Base-by-base conservation (phyloP, 257 asterid genomes). In the Przewalskia tangutica region DNA sequence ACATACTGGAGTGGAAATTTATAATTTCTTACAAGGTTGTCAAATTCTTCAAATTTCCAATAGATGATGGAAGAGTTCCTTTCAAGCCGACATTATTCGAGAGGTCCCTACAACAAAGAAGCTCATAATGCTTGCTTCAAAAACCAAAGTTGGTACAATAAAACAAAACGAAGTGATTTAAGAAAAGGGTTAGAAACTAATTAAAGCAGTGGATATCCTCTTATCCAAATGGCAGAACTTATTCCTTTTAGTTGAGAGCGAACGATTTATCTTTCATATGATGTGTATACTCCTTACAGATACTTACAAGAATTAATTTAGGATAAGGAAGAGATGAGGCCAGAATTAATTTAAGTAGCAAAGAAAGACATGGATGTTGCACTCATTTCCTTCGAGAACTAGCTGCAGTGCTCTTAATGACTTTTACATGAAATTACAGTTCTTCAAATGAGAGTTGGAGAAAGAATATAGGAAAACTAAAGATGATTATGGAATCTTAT, bases 41-140 rank as follows among this genome's bases (percentile, higher is more conserved):
- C 77, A 95, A 94, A 84, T 91, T 92, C 89, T 88, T 88, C 86
- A 95, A 82, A 76, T 90, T 88, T 67, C 95, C 94, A 65, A 95
- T 90, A 46, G 99, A 89, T 65, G 92, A 14, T 56, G 99, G 94
- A 86, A 95, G 94, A 79, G 84, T 79, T 81, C 93, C 98, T 81
- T 77, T 90, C 71, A 95, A 91, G 54, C 94, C 95, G 64, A 88
- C 63, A 82, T 95, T 95, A 86, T 95, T 95, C 5, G 99, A 95
- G 80, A 93, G 97, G 89, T 95, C 99, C 92, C 99, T 95, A 84
- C 85, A 87, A 62, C n/a, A 55, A 79, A 38, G 80, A 83, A 42
- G 36, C 50, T 68, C 77, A 17, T 68, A 42, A 40, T 42, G 17
- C 1, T 17, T n/a, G 27, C 51, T 2, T 68, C 36, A 68, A 42